Conservation (phyloP, 257 asterid genomes). For the Gentiana dahurica region DNA sequence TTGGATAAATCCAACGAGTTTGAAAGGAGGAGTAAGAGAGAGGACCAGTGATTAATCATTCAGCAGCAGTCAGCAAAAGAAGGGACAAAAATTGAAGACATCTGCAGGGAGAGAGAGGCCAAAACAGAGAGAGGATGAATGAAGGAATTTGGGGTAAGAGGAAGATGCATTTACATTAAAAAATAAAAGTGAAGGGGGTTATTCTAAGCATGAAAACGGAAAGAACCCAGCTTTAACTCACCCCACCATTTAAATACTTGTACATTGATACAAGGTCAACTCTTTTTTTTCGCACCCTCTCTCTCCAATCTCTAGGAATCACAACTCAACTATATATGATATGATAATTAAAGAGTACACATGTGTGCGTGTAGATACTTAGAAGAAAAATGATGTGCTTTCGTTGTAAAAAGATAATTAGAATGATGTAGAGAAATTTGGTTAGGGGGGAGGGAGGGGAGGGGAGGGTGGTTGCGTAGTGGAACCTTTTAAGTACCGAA, state of each 20-base stretch:
- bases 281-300: not conserved
- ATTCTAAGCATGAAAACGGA: constrained; percentile 2
- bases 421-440: not conserved
- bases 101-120: constrained; percentile 1
- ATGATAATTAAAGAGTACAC: not conserved
- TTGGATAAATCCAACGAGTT: not conserved
- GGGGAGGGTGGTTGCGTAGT: not conserved
- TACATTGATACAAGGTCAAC: constrained; percentile 9
- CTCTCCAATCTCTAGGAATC: not conserved
- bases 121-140: not conserved
- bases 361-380: not conserved
- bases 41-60: constrained; percentile 9
- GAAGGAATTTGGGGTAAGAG: not conserved
- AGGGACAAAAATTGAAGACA: not conserved
- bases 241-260: constrained; percentile 8
- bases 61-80: constrained; percentile 2
- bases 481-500: constrained; percentile 8
- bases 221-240: constrained; percentile 6
- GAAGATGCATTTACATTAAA: not conserved
- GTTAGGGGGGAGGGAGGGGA: constrained; percentile 2
- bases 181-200: not conserved
- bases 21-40: constrained; percentile 7
- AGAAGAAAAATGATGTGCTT: too few species aligned
- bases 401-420: too few species aligned
- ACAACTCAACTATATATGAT: not conserved